Percentiles rank a stretch among this genome's conserved stretches.
Conservation (phyloP, 495 filamentous ascomycete species). For the Aspergillus biplanus region DNA sequence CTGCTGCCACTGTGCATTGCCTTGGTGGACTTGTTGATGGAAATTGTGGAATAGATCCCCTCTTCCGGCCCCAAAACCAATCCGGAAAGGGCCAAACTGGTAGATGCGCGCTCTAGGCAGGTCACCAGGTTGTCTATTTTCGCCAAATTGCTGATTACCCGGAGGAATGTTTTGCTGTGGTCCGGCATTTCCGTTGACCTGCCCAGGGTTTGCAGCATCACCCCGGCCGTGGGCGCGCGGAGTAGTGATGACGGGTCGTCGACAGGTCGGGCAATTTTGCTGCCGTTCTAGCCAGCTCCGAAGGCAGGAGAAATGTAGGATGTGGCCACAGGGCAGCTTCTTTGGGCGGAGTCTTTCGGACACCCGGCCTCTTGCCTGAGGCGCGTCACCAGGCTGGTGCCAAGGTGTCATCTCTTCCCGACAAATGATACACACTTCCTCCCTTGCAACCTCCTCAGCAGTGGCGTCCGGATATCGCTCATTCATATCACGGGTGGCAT, state of each 20-base stretch:
- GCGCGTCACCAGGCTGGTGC: constrained; percentile 41
- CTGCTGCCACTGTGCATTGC: constrained; percentile 38
- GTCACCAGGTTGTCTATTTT: constrained; percentile 37
- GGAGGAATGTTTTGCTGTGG: constrained; percentile 36
- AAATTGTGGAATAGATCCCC: constrained; percentile 57
- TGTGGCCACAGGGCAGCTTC: constrained; percentile 94
- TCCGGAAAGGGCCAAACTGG: constrained; percentile 60
- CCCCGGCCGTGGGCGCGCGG: constrained; percentile 34
- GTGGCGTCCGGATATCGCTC: constrained; percentile 90
- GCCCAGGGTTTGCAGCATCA: constrained; percentile 30
- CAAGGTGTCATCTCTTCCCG: constrained; percentile 91
- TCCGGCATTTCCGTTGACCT: constrained; percentile 31
- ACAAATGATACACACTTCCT: constrained; percentile 97
- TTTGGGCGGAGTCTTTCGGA: constrained; percentile 89
- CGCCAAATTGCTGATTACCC: constrained; percentile 35
- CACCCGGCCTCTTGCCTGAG: constrained; percentile 45
- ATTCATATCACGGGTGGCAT: constrained; percentile 90
- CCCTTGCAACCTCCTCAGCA: constrained; percentile 77
- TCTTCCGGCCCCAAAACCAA: constrained; percentile 60
- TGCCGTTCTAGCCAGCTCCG: constrained; percentile 98
- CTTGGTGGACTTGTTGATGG: constrained; percentile 52
- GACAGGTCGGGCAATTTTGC: constrained; percentile 95
- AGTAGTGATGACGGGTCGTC: constrained; percentile 67
- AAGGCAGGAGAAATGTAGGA: constrained; percentile 90
- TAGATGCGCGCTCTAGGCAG: constrained; percentile 51